Evolutionary conservation across 257 asterid genomes (phyloP).

Genomic region (Dorcoceras hygrometricum): DNA sequence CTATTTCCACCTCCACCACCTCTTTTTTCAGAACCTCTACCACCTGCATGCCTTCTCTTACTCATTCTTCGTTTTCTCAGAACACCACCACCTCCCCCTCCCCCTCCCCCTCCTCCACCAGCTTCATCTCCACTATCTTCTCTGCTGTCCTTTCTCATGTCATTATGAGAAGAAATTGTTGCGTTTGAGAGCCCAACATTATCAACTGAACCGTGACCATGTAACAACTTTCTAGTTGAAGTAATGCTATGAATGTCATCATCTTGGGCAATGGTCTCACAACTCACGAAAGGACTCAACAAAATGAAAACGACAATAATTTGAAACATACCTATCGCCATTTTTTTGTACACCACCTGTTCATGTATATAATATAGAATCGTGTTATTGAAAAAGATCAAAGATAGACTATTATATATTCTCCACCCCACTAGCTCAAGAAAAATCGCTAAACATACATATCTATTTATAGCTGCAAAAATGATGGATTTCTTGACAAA

Average conservation of each 20-base stretch:
- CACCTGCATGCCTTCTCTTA: constrained; percentile 2
- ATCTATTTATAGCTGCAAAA: neutral
- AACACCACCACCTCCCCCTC: neutral
- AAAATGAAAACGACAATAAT: constrained; percentile 26
- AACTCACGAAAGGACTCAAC: constrained; percentile 31
- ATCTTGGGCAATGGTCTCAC: constrained; percentile 25
- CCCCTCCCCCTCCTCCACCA: constrained; percentile 10
- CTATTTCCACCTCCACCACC: constrained; percentile 3
- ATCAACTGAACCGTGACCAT: constrained; percentile 1
- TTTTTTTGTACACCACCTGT: too few species aligned
- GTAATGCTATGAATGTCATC: constrained; percentile 1
- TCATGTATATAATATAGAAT: too few species aligned
- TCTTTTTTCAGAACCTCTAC: neutral
- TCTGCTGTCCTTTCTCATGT: constrained; percentile 14
- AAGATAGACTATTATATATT: too few species aligned
- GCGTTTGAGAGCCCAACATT: constrained; percentile 4
- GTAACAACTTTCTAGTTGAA: constrained; percentile 9
- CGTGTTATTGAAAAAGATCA: too few species aligned
- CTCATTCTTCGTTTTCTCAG: neutral
- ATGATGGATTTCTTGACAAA: neutral
- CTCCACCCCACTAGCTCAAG: neutral
- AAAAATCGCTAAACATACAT: neutral
- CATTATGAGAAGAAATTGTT: constrained; percentile 25
- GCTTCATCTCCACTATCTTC: neutral
- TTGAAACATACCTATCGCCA: neutral